Evolutionary conservation across 1,139 yeast genomes (phyloP).

Genomic region (Yamadazyma blattariae): DNA sequence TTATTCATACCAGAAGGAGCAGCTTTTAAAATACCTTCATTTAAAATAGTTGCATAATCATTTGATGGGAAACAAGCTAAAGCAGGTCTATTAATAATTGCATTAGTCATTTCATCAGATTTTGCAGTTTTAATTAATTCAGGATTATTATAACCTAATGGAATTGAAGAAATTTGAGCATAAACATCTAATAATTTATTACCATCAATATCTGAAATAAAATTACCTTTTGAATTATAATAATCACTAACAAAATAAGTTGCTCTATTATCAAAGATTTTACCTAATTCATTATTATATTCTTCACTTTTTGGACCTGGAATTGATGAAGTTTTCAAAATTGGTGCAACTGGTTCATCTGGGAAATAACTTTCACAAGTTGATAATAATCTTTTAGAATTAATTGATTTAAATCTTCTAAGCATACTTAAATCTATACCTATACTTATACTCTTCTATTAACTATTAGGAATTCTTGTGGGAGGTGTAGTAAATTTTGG

Average conservation of each 20-base stretch:
- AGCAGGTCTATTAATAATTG: slow-evolving; percentile 68
- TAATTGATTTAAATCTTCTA: slow-evolving; percentile 2
- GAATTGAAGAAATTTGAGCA: slow-evolving; percentile 68
- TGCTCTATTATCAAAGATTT: slow-evolving; percentile 61
- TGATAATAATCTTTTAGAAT: slow-evolving; percentile 9
- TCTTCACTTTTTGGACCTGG: slow-evolving; percentile 62
- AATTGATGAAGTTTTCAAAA: slow-evolving; percentile 39
- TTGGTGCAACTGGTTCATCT: slow-evolving; percentile 53
- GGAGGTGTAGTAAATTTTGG: too few relatives aligned
- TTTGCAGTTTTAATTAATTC: slow-evolving; percentile 53
- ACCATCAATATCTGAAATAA: slow-evolving; percentile 66
- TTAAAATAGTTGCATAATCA: slow-evolving; percentile 48
- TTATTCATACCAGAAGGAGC: slow-evolving; percentile 67
- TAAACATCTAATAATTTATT: slow-evolving; percentile 58
- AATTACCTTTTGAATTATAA: slow-evolving; percentile 59
- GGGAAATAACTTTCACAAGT: slow-evolving; percentile 37
- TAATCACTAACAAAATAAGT: slow-evolving; percentile 64
- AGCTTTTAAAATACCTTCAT: slow-evolving; percentile 56
- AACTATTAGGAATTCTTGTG: not conserved
- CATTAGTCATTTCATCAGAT: slow-evolving; percentile 61
- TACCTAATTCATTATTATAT: slow-evolving; percentile 47
- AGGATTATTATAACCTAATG: slow-evolving; percentile 70
- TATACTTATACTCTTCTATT: not conserved
- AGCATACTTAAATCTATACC: slow-evolving; percentile 1
- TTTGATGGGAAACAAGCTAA: slow-evolving; percentile 66